Evolutionary conservation across 1,284 basidiomycete species (phyloP), one percentile per base, ranked within the genome.

Genomic region (Tranzscheliella williamsii): DNA sequence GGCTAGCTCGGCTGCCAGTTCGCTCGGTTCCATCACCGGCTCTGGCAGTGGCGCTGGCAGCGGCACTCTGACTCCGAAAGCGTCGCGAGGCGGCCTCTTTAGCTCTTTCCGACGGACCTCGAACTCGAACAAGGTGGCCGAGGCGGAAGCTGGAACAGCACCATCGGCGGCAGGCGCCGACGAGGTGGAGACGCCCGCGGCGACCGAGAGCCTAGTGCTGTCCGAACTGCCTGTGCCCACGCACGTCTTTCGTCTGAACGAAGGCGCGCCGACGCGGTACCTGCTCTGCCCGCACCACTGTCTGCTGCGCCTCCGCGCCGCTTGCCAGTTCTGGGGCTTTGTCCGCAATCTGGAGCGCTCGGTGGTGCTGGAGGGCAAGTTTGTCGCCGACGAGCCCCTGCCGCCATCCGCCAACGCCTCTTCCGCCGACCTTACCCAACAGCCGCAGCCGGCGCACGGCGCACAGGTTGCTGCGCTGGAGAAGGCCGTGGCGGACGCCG

Each of bases 251-350:
- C 63, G 75, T 5, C 31, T 77, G 17, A 66, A 56, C 34, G 75
- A 76, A 16, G 47, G 62, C 3, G 55, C 67, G 5, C 48, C 63
- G 0, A 66, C 47, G 9, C 65, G 73, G 13, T 73, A 77, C 38
- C 38, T 77, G 21, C 52, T 77, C 5, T 76, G 75, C 47, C 64
- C 75, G 33, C 67, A 76, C 21, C 65, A 76, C 43, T 75, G 73
- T 42, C 53, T 76, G 17, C 42, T 52, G 23, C 66, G 75, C 7
- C 42, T 77, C 15, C 55, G 73, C 13, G 66, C 68, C 3, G 70
- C 58, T 4, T 77, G 73, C 43, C 70, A 65, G 20, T 75, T 70
- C 37, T 77, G 75, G 75, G 67, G 68, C 32, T 76, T 70, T 24
- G 36, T 77, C 8, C 62, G 75, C 5, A 61, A 65, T 21, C 44